Base-by-base conservation (phyloP, 2,329 filamentous ascomycete genomes). In the Penicillium sp. region DNA sequence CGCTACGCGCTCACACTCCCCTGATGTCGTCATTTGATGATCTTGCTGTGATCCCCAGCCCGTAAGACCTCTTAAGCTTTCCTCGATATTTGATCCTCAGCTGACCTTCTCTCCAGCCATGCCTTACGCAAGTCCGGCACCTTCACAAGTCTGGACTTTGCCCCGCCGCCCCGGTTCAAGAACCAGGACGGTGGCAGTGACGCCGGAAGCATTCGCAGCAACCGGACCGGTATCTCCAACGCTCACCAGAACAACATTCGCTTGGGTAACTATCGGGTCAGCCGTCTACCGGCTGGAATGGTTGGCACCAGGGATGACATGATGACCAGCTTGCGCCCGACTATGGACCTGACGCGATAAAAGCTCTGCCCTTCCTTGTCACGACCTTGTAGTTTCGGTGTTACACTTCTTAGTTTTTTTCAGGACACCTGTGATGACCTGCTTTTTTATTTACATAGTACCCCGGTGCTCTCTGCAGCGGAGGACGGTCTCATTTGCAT, bases 11-110 rank as follows among this genome's bases (percentile, higher is more conserved):
- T 29, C 88, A 90, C 70, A 89, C 87, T n/a, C 93, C 93, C 1
- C 82, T 97, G 39, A 87, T 84, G 24, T 91, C 89, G 58, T 83
- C 92, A 5, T 97, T 92, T 74, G 93, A 98, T 55, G 93, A 98
- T 57, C 86, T 98, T 60, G 77, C 88, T 13, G 83, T 84, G 9
- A 87, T 99, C 62, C 95, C 95, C 37, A 97, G 92, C 82, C 92
- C 95, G 86, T 93, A 86, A 89, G 90, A 89, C n/a, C 19, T 22
- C 9, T 5, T 42, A 21, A 11, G 19, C 24, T 48, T 37, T 33
- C 45, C 11, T 11, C 53, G 4, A 8, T 24, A 31, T 24, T 44
- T 33, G 24, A 42, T 27, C 24, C 33, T 49, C 24, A 57, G 49
- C 65, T 71, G 60, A 72, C 58, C 2, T 35, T 45, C 42, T 31